Conservation (phyloP, 2,329 filamentous ascomycete genomes). For the Arthroderma uncinatum region DNA sequence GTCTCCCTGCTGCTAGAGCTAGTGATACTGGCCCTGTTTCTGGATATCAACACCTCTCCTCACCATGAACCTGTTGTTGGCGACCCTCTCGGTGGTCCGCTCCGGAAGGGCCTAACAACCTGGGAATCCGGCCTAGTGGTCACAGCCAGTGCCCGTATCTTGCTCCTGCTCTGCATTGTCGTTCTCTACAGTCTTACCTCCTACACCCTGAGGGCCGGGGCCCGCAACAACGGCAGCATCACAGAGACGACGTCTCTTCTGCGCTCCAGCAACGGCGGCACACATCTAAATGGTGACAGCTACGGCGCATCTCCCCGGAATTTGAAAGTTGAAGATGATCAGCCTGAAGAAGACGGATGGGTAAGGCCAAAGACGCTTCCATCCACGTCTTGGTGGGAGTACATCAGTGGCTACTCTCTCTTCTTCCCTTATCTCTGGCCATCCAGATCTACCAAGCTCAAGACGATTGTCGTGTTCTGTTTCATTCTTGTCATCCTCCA, state of each 20-base stretch:
- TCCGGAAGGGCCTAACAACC: conserved; percentile 31
- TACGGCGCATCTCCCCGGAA: conserved; percentile 43
- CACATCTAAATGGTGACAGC: conserved; percentile 37
- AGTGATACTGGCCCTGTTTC: conserved; percentile 56
- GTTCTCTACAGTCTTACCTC: conserved; percentile 46
- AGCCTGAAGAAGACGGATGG: conserved; percentile 51
- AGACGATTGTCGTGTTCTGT: conserved; percentile 70
- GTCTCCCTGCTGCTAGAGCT: conserved; percentile 62
- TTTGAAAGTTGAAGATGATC: conserved; percentile 44
- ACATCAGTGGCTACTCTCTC: conserved; percentile 78
- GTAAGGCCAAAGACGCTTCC: conserved; percentile 79
- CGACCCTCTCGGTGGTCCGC: conserved; percentile 34
- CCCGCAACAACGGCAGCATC: conserved; percentile 25
- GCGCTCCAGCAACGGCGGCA: conserved; percentile 25
- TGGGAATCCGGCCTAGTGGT: conserved; percentile 35
- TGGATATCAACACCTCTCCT: conserved; percentile 55
- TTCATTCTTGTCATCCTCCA: conserved; percentile 70
- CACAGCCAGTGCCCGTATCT: conserved; percentile 57
- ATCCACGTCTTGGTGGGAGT: conserved; percentile 91
- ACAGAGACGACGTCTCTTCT: conserved; percentile 36
- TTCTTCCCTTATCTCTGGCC: conserved; percentile 98
- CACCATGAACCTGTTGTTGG: conserved; percentile 53
- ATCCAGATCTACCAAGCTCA: conserved; percentile 61
- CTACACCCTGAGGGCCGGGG: conserved; percentile 37
- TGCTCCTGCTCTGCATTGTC: conserved; percentile 51